Conservation (phyloP, 805 yeast species). For the Debaryomyces prosopidis region DNA sequence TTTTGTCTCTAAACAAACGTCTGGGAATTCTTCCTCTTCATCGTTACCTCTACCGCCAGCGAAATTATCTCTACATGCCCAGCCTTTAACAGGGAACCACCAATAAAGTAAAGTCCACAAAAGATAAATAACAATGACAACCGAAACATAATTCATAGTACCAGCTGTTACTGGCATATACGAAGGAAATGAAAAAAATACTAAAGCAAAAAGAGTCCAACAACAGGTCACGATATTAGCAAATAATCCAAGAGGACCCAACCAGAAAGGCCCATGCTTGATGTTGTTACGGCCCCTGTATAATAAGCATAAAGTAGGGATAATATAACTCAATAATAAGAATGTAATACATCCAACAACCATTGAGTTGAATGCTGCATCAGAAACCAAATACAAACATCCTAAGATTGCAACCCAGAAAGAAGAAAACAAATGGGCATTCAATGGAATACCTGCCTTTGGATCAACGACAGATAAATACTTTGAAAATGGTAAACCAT, state of each 20-base stretch:
- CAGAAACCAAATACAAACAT: conserved; percentile 63
- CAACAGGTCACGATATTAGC: conserved; percentile 50
- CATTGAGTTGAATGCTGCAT: conserved; percentile 67
- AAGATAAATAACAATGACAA: conserved; percentile 45
- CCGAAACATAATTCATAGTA: conserved; percentile 68
- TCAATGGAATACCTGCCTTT: conserved; percentile 53
- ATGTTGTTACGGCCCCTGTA: conserved; percentile 51
- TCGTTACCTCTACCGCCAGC: conserved; percentile 42
- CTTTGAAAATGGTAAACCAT: conserved; percentile 57
- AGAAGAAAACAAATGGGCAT: conserved; percentile 58
- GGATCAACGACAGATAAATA: conserved; percentile 51
- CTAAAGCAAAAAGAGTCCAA: conserved; percentile 61
- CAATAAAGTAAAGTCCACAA: conserved; percentile 39
- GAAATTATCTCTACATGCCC: conserved; percentile 37
- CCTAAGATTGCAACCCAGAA: conserved; percentile 55
- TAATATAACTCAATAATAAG: conserved; percentile 55
- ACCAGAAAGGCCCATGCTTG: conserved; percentile 67
- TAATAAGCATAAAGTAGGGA: conserved; percentile 53
- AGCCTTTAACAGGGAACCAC: conserved; percentile 42
- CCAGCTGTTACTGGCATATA: conserved; percentile 59
- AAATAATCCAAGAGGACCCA: conserved; percentile 53
- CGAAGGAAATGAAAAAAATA: conserved; percentile 67
- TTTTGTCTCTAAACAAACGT: conserved; percentile 31
- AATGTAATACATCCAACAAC: conserved; percentile 62
- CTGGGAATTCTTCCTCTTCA: conserved; percentile 46